A percentile compares a stretch with the other conserved stretches of the same genome.
Conservation (phyloP, 208 protist genomes). For the Polymyxa betae region DNA sequence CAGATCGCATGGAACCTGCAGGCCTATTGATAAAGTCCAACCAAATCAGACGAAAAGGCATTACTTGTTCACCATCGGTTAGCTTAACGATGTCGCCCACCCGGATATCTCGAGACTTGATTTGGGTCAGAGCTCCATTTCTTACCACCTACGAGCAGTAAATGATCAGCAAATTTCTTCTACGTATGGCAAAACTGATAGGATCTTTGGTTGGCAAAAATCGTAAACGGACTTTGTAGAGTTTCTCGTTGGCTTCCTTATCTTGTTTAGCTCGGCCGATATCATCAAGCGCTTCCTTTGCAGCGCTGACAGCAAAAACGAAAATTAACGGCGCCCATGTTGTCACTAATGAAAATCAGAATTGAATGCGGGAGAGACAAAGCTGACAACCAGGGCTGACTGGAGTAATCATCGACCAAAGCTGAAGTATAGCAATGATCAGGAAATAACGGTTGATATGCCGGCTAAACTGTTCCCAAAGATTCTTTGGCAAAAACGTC, state of each 20-base stretch:
- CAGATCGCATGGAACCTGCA: conserved; percentile 38
- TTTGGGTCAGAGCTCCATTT: conserved; percentile 77
- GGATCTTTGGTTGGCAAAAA: neutral
- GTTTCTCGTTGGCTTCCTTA: conserved; percentile 77
- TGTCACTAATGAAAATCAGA: conserved; percentile 18
- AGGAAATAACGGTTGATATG: conserved; percentile 63
- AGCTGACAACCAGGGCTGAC: conserved; percentile 46
- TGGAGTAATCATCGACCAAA: conserved; percentile 42
- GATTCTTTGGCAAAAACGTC: conserved; percentile 67
- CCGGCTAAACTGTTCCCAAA: conserved; percentile 66
- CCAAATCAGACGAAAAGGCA: neutral
- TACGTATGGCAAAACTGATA: no score
- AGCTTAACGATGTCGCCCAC: conserved; percentile 67
- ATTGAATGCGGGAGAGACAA: neutral
- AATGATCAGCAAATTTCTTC: no score
- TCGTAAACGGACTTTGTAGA: conserved; percentile 69
- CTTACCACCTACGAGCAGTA: conserved; percentile 68
- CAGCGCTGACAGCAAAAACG: conserved; percentile 55
- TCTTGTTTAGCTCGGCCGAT: conserved; percentile 86
- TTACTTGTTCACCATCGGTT: conserved; percentile 41
- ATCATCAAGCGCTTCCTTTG: conserved; percentile 77
- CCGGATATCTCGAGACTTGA: conserved; percentile 81
- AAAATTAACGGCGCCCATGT: conserved; percentile 58
- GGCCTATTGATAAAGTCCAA: neutral
- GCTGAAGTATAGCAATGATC: conserved; percentile 49